Evolutionary conservation across 768 basidiomycete species (phyloP).

Genomic region (Amanita thiersii): DNA sequence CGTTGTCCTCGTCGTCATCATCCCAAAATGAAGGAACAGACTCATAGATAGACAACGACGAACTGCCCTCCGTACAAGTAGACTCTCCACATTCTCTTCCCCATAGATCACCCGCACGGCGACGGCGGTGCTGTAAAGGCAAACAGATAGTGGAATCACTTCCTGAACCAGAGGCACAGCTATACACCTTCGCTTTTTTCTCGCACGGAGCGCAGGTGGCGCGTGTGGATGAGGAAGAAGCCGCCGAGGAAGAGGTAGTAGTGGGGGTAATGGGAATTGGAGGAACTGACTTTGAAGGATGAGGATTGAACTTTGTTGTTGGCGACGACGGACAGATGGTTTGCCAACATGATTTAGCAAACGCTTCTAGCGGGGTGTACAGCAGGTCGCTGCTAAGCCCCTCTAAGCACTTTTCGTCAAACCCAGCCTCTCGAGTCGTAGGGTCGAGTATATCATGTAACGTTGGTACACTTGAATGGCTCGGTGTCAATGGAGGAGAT

Average conservation of each 20-base stretch:
- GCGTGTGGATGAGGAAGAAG: too few species aligned
- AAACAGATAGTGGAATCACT: constrained; percentile 2
- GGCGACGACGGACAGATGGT: constrained; percentile 13
- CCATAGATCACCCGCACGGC: too few species aligned
- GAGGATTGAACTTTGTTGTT: constrained; percentile 1
- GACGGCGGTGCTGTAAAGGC: neutral
- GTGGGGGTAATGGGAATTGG: too few species aligned
- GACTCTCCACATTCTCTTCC: neutral
- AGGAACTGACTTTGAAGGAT: too few species aligned
- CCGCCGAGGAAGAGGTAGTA: too few species aligned
- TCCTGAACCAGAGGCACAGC: too few species aligned
- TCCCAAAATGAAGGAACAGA: too few species aligned
- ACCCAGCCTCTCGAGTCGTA: constrained; percentile 27
- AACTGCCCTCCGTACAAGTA: neutral
- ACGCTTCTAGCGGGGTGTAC: constrained; percentile 26
- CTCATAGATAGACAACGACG: too few species aligned
- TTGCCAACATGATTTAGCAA: constrained; percentile 28
- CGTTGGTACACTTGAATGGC: too few species aligned
- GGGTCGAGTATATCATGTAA: constrained; percentile 21
- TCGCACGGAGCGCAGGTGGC: too few species aligned
- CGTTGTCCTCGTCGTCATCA: constrained; percentile 2
- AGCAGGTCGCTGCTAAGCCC: constrained; percentile 30
- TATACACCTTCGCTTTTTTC: too few species aligned
- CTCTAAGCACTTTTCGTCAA: constrained; percentile 28
- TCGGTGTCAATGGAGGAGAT: too few species aligned